Evolutionary conservation across 1,284 basidiomycete genomes (phyloP), one percentile per base, ranked within the genome.

Genomic region (Golubevia sp.): DNA sequence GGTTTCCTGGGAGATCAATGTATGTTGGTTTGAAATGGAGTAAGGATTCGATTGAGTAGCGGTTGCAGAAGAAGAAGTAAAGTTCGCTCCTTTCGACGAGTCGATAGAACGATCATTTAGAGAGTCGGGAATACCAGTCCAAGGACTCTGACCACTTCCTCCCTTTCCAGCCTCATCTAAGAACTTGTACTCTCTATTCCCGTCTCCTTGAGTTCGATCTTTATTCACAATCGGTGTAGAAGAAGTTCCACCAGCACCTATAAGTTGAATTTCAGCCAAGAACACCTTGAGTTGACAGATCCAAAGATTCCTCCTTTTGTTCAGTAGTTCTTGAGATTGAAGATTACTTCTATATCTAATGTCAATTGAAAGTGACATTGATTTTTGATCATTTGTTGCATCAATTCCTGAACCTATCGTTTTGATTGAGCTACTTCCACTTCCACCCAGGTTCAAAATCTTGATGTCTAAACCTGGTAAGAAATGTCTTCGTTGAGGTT

Each of bases 261-360:
- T 69, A 57, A 74, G 67, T 58, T 62, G 56, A 62, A 71, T 66
- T 44, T 74, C 72, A n/a, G 67, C 64, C 44, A 76, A 25, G 49
- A 70, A 63, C 11, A 66, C 60, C 55, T 73, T 74, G 63, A 76
- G 64, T 56, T 70, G 64, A 44, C 70, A 74, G 0, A 76, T 56
- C 72, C 72, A 76, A 50, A 68, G 59, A 62, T 76, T 76, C 49
- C 74, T 61, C 18, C 38, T 34, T 34, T 11, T 34, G 11, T 34
- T 34, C 11, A 5, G 30, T 5, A 34, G 30, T 34, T 34, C 30
- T 34, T 34, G 30, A 34, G 30, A 34, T 67, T 78, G 76, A 71
- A 72, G 77, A 61, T 78, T 78, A 54, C 68, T 71, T 65, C 77
- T 78, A 68, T 77, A 77, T 24, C 76, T 66, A 56, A 78, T 78